Evolutionary conservation across 306 rosid species (phyloP).

Genomic region (Trifolium repens): DNA sequence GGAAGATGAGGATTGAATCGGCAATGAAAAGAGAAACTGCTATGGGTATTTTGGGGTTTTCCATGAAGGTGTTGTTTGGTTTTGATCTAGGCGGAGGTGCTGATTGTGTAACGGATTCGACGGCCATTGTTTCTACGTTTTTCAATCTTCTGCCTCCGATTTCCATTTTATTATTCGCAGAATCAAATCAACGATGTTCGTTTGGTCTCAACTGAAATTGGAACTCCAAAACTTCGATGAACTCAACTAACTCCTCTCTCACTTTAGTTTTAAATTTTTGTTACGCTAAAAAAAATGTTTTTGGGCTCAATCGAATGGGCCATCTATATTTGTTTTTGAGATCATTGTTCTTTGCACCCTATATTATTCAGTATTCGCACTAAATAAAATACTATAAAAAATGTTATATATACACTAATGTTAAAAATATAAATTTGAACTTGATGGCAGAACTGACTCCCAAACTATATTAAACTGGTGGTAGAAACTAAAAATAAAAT

Average conservation of each 20-base stretch:
- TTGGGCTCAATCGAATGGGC: neutral
- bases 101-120: conserved; percentile 51
- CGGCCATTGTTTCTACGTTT: conserved; percentile 57
- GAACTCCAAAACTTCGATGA: neutral
- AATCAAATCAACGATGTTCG: neutral
- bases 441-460: too few species aligned
- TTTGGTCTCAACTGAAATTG: neutral
- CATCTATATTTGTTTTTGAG: too few species aligned
- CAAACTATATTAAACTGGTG: too few species aligned
- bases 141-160: conserved; percentile 46
- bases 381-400: too few species aligned
- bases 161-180: neutral
- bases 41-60: conserved; percentile 53
- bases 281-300: neutral
- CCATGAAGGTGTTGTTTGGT: conserved; percentile 1
- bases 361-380: too few species aligned
- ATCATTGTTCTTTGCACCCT: too few species aligned
- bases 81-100: conserved; percentile 42
- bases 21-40: conserved; percentile 59
- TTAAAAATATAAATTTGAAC: too few species aligned
- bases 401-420: too few species aligned
- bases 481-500: too few species aligned
- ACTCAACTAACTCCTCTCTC: neutral
- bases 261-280: neutral
- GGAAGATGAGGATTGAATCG: conserved; percentile 65